phyloP scores from a whole-genome alignment of 2,329 filamentous ascomycete species.

The Conoideocrella luteorostrata region DNA sequence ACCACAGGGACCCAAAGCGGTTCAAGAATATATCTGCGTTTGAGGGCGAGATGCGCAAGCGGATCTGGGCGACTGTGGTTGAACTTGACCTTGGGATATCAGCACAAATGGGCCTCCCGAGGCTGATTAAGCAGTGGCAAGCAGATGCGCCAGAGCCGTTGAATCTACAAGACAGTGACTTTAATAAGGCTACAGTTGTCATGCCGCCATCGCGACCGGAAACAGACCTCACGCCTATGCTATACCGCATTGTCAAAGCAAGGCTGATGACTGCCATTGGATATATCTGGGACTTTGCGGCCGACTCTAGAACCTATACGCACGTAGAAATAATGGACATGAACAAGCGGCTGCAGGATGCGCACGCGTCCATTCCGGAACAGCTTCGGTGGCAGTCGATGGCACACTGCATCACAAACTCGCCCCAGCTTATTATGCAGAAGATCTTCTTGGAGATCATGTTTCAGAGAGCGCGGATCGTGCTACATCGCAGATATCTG shows the following conservation, averaged over 20 bases:
- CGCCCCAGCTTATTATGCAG: too few relatives aligned
- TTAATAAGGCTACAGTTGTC: conserved; percentile 24
- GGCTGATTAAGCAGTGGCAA: conserved; percentile 32
- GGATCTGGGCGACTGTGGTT: conserved; percentile 34
- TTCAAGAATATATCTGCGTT: conserved; percentile 34
- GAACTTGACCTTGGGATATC: conserved; percentile 37
- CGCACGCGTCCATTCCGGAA: too few relatives aligned
- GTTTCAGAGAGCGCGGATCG: too few relatives aligned
- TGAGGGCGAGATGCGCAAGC: conserved; percentile 37
- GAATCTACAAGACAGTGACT: conserved; percentile 38
- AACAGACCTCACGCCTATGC: conserved; percentile 18
- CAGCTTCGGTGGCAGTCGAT: too few relatives aligned
- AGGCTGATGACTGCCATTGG: conserved; percentile 20
- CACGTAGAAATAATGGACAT: too few relatives aligned
- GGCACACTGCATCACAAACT: too few relatives aligned
- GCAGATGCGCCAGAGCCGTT: conserved; percentile 35
- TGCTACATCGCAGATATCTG: too few relatives aligned
- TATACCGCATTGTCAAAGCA: conserved; percentile 17
- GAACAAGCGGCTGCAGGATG: too few relatives aligned
- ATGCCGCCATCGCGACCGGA: conserved; percentile 29
- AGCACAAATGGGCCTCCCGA: conserved; percentile 39
- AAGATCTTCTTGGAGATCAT: too few relatives aligned
- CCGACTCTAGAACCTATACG: too few relatives aligned
- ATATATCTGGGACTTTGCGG: too few relatives aligned
- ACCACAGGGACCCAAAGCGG: conserved; percentile 37